A percentile compares a stretch with the other conserved stretches of the same genome.
phyloP scores from a whole-genome alignment of 345 rosid species.

The Theobroma cacao region DNA sequence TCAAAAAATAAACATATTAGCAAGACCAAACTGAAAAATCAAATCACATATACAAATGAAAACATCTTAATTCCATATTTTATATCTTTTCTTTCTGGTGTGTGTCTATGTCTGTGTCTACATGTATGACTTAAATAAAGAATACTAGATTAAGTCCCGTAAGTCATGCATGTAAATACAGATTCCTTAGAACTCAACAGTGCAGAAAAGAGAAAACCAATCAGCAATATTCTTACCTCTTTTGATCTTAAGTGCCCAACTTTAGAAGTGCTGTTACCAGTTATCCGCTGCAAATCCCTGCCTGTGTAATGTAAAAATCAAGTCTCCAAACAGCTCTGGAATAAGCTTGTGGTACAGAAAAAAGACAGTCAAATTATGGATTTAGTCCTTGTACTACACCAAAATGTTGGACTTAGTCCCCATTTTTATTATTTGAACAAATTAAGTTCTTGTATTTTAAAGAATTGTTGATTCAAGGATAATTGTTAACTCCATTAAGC shows the following conservation, averaged over 20 bases:
- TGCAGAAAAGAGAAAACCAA: conserved; percentile 9
- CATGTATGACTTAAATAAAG: background rate
- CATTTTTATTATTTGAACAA: no score
- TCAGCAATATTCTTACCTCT: conserved; percentile 53
- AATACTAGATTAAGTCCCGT: background rate
- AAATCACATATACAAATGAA: background rate
- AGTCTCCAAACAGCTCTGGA: conserved; percentile 20
- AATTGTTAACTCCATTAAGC: no score
- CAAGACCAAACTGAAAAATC: background rate
- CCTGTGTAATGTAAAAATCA: conserved; percentile 47
- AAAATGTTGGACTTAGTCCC: no score
- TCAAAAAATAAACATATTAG: background rate
- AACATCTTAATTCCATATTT: background rate
- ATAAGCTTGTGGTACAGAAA: background rate
- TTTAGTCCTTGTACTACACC: no score
- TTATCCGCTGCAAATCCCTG: conserved; percentile 96
- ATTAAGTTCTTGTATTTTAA: no score
- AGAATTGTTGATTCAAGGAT: no score
- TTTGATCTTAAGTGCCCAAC: conserved; percentile 71
- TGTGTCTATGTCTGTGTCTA: background rate
- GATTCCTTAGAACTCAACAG: background rate
- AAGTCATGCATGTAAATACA: background rate
- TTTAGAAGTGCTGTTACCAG: conserved; percentile 64
- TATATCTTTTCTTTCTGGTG: background rate
- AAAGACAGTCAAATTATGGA: background rate